Evolutionary conservation across 2,329 filamentous ascomycete genomes (phyloP).

Genomic region (Colletotrichum sp.): DNA sequence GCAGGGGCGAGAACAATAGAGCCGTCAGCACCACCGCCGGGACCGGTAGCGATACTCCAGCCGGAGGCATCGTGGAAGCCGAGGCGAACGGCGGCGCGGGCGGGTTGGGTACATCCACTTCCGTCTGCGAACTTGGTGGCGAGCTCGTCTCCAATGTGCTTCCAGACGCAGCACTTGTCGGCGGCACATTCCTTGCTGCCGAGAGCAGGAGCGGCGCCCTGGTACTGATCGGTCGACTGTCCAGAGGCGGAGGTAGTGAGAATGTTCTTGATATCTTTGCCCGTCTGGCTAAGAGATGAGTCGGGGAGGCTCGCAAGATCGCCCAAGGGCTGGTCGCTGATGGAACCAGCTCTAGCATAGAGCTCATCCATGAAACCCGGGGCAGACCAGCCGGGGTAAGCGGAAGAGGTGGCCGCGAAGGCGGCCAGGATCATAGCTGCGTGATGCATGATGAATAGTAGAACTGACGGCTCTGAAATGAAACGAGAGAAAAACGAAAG

Average conservation of each 20-base stretch:
- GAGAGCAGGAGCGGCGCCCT: conserved; percentile 27
- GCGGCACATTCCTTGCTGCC: conserved; percentile 26
- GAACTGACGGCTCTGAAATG: neutral
- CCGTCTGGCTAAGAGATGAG: conserved; percentile 35
- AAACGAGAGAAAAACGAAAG: neutral
- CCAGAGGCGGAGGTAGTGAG: conserved; percentile 27
- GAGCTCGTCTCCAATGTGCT: conserved; percentile 45
- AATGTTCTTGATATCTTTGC: conserved; percentile 40
- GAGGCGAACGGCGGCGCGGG: conserved; percentile 48
- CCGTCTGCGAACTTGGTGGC: conserved; percentile 36
- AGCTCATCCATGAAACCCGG: neutral
- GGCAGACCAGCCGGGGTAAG: neutral
- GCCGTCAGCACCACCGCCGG: conserved; percentile 50
- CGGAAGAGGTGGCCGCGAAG: neutral
- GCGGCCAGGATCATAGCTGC: conserved; percentile 1
- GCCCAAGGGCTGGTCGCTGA: conserved; percentile 32
- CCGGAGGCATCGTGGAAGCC: conserved; percentile 54
- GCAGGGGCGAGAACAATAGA: conserved; percentile 41
- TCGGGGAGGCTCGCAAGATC: conserved; percentile 38
- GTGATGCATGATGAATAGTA: neutral
- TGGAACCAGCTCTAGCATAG: neutral
- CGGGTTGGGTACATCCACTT: conserved; percentile 45
- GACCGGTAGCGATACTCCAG: conserved; percentile 41
- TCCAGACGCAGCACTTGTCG: conserved; percentile 52
- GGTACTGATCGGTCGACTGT: neutral